These are phyloP conservation scores for Casuarina glauca DNA, from an alignment of 306 rosid species.

Conservation along the genomic window DNA sequence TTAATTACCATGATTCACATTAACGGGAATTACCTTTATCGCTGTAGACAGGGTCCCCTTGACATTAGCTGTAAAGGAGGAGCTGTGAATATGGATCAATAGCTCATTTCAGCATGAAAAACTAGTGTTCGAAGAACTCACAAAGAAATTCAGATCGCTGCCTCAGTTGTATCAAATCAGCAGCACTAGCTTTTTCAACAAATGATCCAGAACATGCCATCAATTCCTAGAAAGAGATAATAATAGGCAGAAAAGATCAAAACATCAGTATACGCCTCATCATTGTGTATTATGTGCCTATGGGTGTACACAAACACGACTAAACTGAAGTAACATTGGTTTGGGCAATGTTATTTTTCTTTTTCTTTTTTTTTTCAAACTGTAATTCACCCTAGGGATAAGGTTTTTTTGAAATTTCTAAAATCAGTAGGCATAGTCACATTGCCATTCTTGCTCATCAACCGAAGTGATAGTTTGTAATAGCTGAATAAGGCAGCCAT, in stretches of 20 bases:
- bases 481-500: slow-evolving; percentile 3
- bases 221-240: slow-evolving; percentile 65
- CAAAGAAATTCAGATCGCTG: slow-evolving; percentile 89
- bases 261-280: slow-evolving; percentile 50
- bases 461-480: slow-evolving; percentile 8
- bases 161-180: slow-evolving; percentile 83
- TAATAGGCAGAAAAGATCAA: slow-evolving; percentile 73
- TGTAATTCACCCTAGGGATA: not conserved
- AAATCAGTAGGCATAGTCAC: not conserved
- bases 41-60: slow-evolving; percentile 61
- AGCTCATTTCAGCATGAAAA: slow-evolving; percentile 20
- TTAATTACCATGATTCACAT: slow-evolving; percentile 12
- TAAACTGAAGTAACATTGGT: not conserved
- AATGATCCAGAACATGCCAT: slow-evolving; percentile 54
- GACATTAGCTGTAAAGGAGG: slow-evolving; percentile 55
- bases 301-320: not conserved
- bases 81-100: slow-evolving; percentile 31
- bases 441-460: slow-evolving; percentile 10
- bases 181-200: slow-evolving; percentile 69
- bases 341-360: not conserved
- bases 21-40: slow-evolving; percentile 51
- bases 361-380: not conserved
- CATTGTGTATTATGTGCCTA: slow-evolving; percentile 2
- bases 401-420: slow-evolving; percentile 1
- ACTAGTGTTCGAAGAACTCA: slow-evolving; percentile 42